Evolutionary conservation across 352 stramenopile genomes (phyloP), one percentile per base, ranked within the genome.

Genomic region (Phytopythium aichiense): DNA sequence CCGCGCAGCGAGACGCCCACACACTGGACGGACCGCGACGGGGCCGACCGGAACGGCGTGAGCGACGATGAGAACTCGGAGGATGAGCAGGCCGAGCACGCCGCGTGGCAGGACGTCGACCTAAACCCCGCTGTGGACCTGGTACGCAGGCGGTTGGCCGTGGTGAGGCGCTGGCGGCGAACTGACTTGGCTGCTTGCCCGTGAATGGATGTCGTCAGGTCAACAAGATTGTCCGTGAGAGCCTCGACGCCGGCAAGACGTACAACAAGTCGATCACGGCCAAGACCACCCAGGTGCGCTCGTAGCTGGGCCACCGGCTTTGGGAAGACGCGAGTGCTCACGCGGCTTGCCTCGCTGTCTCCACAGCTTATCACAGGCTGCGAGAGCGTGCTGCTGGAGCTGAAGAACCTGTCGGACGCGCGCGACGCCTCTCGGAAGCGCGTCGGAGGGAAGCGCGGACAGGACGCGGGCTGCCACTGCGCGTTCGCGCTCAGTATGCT

Each of bases 201-300:
- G 35, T 5, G 12, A 15, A n/a, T 45, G 38, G 5, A n/a, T 15
- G 46, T 22, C 23, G 54, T 28, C 57, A 84, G 75, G 74, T 87
- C 33, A 79, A 77, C 64, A 79, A 76, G 56, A 63, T 94, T 3
- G 68, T 91, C n/a, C 75, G 79, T 18, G 81, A 89, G 22, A 77
- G 79, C 31, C 61, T 92, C 31, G 85, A 94, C 45, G 85, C 83
- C 31, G 85, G 81, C 56, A 91, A 92, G 69, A 89, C 83, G 31
- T 94, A 91, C 71, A 94, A 92, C 71, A 91, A 91, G 61, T 89
- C 81, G 53, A 90, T 94, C 59, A 86, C 82, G 31, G 72, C 82
- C 60, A 92, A 90, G 72, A 94, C 85, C 5, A 89, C 84, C 22
- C 84, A 86, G 62, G 66, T 60, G 28, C 50, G 49, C 20, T 23